Evolutionary conservation across 176 grass and related monocot genomes (phyloP), one percentile per base, ranked within the genome.

Genomic region (Microstegium vimineum): DNA sequence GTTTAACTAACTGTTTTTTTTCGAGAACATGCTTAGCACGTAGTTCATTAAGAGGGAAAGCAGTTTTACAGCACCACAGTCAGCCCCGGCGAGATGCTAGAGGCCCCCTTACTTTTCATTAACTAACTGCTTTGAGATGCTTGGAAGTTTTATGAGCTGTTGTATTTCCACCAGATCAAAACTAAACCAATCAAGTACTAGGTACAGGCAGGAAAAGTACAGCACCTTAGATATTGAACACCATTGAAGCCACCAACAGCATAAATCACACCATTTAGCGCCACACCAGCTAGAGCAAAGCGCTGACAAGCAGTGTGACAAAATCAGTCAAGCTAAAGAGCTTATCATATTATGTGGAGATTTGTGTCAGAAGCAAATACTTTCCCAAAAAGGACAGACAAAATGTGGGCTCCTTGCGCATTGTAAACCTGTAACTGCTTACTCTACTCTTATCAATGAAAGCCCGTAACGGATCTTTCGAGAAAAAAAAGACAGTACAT

Each of bases 231-330:
- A 80, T 97, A 97, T 22, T 74, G 84, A 36, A 70, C 15, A 22
- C 94, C 86, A 2, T 92, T 87, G 85, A 88, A 97, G 61, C 94
- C 94, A 35, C 94, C 94, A 83, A 94, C 81, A 56, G 94, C 87
- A 82, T 94, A 97, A 66, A 97, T 79, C 41, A n/a, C 80, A 62
- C 94, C 87, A 46, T 97, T 82, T 45, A 94, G 90, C 70, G 85
- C 87, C 6, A 51, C 87, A 46, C 87, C 90, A 23, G 82, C 85
- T 68, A 94, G 88, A 71, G 91, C 67, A 88, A 94, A 97, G 31
- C 92, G 82, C 94, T 97, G 87, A 52, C 85, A 72, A 57, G 79
- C 78, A 13, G 72, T 89, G 66, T 16, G 43, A 13, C 30, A 4
- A 80, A 60, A 23, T 80, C 76, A 66, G 30, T 62, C 62, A 69